Evolutionary conservation across 768 basidiomycete species (phyloP).

Genomic region (Xanthoconium purpureum): DNA sequence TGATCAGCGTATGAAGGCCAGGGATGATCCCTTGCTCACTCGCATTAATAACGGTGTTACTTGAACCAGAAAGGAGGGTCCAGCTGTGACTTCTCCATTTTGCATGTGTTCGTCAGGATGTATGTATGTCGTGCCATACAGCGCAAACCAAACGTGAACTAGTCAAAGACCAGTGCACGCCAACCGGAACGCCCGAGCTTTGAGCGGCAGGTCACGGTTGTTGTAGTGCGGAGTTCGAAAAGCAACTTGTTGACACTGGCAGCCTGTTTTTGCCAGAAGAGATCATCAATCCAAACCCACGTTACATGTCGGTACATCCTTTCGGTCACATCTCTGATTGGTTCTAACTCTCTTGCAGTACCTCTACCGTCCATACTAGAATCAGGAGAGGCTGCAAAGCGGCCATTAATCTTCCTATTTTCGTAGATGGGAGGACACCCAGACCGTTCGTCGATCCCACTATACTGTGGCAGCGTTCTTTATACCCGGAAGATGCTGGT

Average conservation of each 20-base stretch:
- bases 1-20: slow-evolving; percentile 22
- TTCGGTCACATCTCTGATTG: slow-evolving; percentile 1
- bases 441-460: slow-evolving; percentile 87
- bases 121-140: slow-evolving; percentile 37
- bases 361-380: slow-evolving; percentile 92
- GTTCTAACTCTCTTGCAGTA: slow-evolving; percentile 47
- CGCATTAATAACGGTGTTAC: slow-evolving; percentile 5
- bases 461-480: slow-evolving; percentile 79
- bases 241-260: slow-evolving; percentile 9
- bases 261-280: slow-evolving; percentile 86
- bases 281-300: slow-evolving; percentile 93
- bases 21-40: slow-evolving; percentile 27
- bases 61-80: slow-evolving; percentile 12
- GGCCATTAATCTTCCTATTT: slow-evolving; percentile 91
- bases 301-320: slow-evolving; percentile 80
- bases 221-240: slow-evolving; percentile 29
- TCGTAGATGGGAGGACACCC: slow-evolving; percentile 81
- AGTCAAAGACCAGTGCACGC: slow-evolving; percentile 27
- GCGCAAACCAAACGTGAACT: slow-evolving; percentile 30
- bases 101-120: slow-evolving; percentile 44
- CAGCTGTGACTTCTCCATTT: slow-evolving; percentile 38
- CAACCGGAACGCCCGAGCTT: slow-evolving; percentile 16
- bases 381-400: slow-evolving; percentile 88
- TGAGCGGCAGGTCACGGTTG: background rate
- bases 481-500: slow-evolving; percentile 60